These are phyloP conservation scores for Coniochaeta ligniaria DNA, from an alignment of 2,329 filamentous ascomycete genomes.

Conservation along the genomic window DNA sequence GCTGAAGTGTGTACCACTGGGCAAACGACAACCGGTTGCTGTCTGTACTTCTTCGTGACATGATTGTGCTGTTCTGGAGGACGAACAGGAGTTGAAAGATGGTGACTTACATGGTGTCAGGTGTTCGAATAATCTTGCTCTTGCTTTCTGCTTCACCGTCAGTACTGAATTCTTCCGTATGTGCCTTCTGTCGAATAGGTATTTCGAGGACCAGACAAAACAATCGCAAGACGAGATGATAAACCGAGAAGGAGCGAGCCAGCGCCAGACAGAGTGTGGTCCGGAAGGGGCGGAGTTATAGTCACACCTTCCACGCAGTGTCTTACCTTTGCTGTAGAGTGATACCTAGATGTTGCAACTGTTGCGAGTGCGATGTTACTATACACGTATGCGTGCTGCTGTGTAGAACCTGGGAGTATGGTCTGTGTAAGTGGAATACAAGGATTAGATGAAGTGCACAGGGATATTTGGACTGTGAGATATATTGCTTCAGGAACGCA, in stretches of 20 bases:
- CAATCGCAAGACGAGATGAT: not conserved
- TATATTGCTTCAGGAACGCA: not conserved
- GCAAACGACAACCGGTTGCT: conserved; percentile 1
- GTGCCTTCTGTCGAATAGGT: not conserved
- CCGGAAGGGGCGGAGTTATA: not conserved
- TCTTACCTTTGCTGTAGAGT: not conserved
- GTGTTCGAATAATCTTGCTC: not conserved
- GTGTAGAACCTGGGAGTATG: not conserved
- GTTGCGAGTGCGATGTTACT: not conserved
- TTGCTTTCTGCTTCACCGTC: not conserved
- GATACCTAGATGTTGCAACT: not conserved
- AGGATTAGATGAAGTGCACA: not conserved
- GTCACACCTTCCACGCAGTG: not conserved
- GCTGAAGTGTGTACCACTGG: not conserved
- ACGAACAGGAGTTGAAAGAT: no score
- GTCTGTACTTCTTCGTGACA: not conserved
- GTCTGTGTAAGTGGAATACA: not conserved
- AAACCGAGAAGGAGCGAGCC: not conserved
- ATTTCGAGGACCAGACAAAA: not conserved
- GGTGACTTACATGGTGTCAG: conserved; percentile 2
- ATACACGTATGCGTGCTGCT: not conserved
- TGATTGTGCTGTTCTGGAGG: not conserved
- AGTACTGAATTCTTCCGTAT: not conserved
- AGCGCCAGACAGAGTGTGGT: not conserved
- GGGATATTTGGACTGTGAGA: not conserved